A percentile compares a stretch with the other conserved stretches of the same genome.
These are phyloP conservation scores for Neocallimastix lanati DNA, from an alignment of 192 early-diverging fungal genomes.

Conservation along the genomic window DNA sequence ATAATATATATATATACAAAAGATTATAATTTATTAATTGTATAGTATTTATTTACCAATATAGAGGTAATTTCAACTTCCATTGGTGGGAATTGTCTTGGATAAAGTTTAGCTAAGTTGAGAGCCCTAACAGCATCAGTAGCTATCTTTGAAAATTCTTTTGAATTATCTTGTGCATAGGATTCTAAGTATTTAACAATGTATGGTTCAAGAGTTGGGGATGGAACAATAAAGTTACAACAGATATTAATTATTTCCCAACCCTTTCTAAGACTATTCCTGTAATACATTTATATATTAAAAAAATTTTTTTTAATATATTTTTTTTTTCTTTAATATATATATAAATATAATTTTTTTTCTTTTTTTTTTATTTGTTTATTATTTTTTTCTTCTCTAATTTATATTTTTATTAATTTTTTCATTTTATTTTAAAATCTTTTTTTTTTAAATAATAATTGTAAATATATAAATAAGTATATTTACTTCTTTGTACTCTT, in stretches of 20 bases:
- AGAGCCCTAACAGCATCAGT: not conserved
- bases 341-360: too few relatives aligned
- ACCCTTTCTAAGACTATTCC: not conserved
- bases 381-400: too few relatives aligned
- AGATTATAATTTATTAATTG: too few relatives aligned
- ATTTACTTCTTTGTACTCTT: not conserved
- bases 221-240: not conserved
- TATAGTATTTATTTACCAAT: not conserved
- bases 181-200: not conserved
- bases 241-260: not conserved
- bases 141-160: not conserved
- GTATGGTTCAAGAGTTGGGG: not conserved
- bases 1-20: too few relatives aligned
- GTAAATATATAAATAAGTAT: too few relatives aligned
- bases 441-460: too few relatives aligned
- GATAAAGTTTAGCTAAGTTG: not conserved
- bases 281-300: too few relatives aligned
- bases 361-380: too few relatives aligned
- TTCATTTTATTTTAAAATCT: too few relatives aligned
- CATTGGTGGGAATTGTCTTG: not conserved
- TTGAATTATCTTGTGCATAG: not conserved
- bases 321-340: too few relatives aligned
- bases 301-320: too few relatives aligned
- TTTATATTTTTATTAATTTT: too few relatives aligned
- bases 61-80: not conserved